Evolutionary conservation across 176 grass and related monocot species (phyloP).

Genomic region (Tuctoria greenei): DNA sequence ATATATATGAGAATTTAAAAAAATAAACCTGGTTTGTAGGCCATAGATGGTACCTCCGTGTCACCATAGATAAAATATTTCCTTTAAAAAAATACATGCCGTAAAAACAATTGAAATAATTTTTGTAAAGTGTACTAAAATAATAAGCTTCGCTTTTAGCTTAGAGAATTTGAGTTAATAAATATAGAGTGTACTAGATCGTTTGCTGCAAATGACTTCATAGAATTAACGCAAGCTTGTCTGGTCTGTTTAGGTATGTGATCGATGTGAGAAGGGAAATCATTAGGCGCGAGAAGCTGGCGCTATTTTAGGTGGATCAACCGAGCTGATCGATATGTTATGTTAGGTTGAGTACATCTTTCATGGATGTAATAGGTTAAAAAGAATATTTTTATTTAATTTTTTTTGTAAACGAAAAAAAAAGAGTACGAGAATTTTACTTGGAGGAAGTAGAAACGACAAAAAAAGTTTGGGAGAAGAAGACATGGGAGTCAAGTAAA

Average conservation of each 20-base stretch:
- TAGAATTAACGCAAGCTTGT: not conserved
- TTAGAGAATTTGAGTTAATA: not conserved
- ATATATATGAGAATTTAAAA: not conserved
- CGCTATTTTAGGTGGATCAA: slow-evolving; percentile 16
- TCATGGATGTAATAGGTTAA: slow-evolving; percentile 23
- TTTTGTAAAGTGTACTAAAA: not conserved
- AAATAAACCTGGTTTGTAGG: too few species aligned
- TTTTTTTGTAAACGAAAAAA: not conserved
- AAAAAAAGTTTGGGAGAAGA: not conserved
- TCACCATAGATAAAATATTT: not conserved
- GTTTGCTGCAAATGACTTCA: not conserved
- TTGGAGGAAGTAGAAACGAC: not conserved
- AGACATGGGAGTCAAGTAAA: not conserved
- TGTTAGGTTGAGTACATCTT: slow-evolving; percentile 12
- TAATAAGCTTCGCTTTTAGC: too few species aligned
- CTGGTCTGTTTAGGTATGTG: not conserved
- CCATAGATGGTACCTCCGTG: not conserved
- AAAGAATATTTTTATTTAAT: not conserved
- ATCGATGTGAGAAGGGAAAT: not conserved
- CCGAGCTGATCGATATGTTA: not conserved
- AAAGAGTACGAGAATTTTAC: not conserved
- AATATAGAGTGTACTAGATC: not conserved
- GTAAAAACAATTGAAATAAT: not conserved
- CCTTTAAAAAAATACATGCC: not conserved
- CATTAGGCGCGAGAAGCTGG: not conserved